Evolutionary conservation across 345 rosid genomes (phyloP), one percentile per base, ranked within the genome.

Genomic region (Camelina hispida): DNA sequence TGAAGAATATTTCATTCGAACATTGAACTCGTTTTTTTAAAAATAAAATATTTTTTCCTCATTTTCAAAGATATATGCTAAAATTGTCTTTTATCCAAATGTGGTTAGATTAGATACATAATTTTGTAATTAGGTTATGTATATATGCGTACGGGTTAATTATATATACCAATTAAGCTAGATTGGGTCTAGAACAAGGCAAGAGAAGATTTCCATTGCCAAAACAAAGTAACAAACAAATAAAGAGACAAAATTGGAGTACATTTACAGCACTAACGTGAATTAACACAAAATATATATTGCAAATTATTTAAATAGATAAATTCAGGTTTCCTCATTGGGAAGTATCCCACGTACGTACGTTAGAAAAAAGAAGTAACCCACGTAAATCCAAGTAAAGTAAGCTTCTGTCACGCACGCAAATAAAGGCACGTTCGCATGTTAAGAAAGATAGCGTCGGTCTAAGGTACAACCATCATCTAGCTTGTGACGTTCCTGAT

Each of bases 321-420:
- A 12, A 42, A 42, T 42, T 15, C 6, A 38, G 5, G 43, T 38
- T 34, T 66, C 67, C 60, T 66, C 60, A 58, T 14, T 58, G 61
- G 78, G 43, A 38, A 38, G 65, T 57, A 57, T 54, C 7, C 46
- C 43, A 68, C 68, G 79, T 75, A 75, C 0, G 3, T 20, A 20
- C 22, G 7, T 7, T 7, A 0, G 1, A 1, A 35, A 35, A 35
- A 35, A 35, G 67, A 58, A 66, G 65, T 57, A 57, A 55, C 7
- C 46, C 43, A 68, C 68, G 79, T 75, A 75, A 59, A 51, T 40
- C 43, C 37, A 6, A 37, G 44, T 52, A 75, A 40, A 60, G 73
- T 18, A 44, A 61, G 69, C 40, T 69, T 62, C 74, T 62, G 75
- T 62, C 65, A 62, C 8, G 75, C 59, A 76, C 75, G 58, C 66